Evolutionary conservation across 306 rosid genomes (phyloP).

Genomic region (Luffa acutangula): DNA sequence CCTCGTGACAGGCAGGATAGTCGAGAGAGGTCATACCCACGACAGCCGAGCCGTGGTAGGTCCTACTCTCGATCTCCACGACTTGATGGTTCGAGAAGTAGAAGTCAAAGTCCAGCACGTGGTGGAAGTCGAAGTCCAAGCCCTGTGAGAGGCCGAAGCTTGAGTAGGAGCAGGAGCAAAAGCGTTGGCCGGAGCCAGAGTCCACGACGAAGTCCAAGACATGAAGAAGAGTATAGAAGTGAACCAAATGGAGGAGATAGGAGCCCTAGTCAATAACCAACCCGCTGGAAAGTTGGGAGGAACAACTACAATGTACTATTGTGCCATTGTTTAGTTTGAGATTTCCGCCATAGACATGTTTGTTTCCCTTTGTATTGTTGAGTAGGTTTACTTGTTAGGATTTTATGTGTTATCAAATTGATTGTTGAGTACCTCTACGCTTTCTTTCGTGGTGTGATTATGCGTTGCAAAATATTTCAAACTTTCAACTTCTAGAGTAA

Average conservation of each 20-base stretch:
- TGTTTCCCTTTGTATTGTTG: neutral
- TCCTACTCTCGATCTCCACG: conserved; percentile 60
- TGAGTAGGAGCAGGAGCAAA: conserved; percentile 18
- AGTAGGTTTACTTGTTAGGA: neutral
- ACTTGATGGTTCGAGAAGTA: conserved; percentile 57
- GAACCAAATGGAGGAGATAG: conserved; percentile 40
- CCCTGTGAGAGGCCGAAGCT: neutral
- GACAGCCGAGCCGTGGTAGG: conserved; percentile 33
- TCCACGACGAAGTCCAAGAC: conserved; percentile 20
- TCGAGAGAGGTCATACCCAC: conserved; percentile 50
- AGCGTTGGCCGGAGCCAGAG: conserved; percentile 30
- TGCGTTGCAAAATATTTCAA: neutral
- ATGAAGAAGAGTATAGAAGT: conserved; percentile 27
- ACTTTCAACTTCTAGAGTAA: too few species aligned
- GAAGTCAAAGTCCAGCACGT: conserved; percentile 55
- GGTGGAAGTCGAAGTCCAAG: conserved; percentile 16
- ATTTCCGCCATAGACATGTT: neutral
- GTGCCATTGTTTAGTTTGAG: neutral
- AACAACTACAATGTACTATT: neutral
- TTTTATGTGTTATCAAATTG: neutral
- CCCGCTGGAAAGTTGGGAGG: neutral
- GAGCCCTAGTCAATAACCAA: conserved; percentile 35
- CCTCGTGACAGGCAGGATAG: conserved; percentile 61
- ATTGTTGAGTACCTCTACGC: neutral
- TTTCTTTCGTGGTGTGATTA: neutral